Evolutionary conservation across 257 asterid species (phyloP).

Genomic region (Solanum pinnatisectum): DNA sequence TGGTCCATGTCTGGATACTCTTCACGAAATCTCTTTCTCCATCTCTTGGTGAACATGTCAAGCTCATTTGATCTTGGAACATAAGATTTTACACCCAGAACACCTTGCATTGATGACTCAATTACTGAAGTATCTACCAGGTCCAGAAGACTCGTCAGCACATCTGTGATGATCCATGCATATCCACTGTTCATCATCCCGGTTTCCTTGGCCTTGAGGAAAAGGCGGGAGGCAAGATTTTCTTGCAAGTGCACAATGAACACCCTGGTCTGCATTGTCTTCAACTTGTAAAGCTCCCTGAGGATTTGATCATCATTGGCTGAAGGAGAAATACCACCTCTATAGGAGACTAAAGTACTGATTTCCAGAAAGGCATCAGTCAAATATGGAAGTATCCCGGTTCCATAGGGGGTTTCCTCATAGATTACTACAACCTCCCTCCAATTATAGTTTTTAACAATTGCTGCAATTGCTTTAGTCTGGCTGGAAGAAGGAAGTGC

Average conservation of each 20-base stretch:
- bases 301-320: conserved; percentile 23
- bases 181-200: conserved; percentile 39
- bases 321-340: conserved; percentile 23
- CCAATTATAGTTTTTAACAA: conserved; percentile 31
- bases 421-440: conserved; percentile 29
- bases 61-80: conserved; percentile 18
- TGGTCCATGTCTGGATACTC: conserved; percentile 29
- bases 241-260: conserved; percentile 35
- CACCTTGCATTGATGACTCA: conserved; percentile 48
- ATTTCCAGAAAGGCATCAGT: conserved; percentile 16
- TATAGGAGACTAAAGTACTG: conserved; percentile 9
- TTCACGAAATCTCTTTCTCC: conserved; percentile 27
- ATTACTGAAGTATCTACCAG: conserved; percentile 12
- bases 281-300: conserved; percentile 20
- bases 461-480: conserved; percentile 36
- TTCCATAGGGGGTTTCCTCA: conserved; percentile 25
- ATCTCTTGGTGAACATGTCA: conserved; percentile 14
- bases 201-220: conserved; percentile 21
- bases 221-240: conserved; percentile 25
- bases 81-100: conserved; percentile 34
- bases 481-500: conserved; percentile 32
- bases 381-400: conserved; percentile 27
- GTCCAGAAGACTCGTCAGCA: conserved; percentile 25
- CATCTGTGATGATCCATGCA: conserved; percentile 43
- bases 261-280: conserved; percentile 33